These are phyloP conservation scores for Allantophomopsis cytisporea DNA, from an alignment of 2,329 filamentous ascomycete species.

Conservation along the genomic window DNA sequence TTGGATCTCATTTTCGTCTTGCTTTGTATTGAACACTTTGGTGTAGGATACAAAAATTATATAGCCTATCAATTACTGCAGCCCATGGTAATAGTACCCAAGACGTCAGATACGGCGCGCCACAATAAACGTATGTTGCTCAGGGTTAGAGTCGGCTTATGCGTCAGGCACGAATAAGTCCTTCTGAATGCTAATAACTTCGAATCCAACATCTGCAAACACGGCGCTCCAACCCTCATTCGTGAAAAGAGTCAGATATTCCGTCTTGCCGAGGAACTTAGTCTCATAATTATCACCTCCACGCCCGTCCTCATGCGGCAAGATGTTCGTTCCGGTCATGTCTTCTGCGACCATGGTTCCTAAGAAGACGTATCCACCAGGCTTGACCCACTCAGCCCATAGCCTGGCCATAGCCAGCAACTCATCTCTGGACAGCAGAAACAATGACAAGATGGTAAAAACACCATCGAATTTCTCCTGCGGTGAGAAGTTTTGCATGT, in stretches of 20 bases:
- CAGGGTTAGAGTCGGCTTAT: background rate
- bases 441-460: conserved; percentile 6
- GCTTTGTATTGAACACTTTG: no score
- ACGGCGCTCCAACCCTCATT: conserved; percentile 2
- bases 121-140: no score
- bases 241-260: conserved; percentile 2
- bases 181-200: conserved; percentile 1
- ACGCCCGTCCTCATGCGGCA: conserved; percentile 5
- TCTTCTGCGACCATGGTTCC: conserved; percentile 5
- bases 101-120: no score
- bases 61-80: no score
- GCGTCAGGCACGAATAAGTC: background rate
- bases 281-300: conserved; percentile 4
- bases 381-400: conserved; percentile 6
- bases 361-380: conserved; percentile 5
- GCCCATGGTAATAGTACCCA: no score
- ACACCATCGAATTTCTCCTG: conserved; percentile 2
- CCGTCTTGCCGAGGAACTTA: conserved; percentile 8
- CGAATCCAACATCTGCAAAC: conserved; percentile 1
- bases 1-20: no score
- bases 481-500: conserved; percentile 8
- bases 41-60: no score
- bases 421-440: conserved; percentile 5
- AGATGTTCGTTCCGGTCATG: background rate
- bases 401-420: conserved; percentile 4